Conservation (phyloP, 345 rosid genomes). For the Heritiera littoralis region DNA sequence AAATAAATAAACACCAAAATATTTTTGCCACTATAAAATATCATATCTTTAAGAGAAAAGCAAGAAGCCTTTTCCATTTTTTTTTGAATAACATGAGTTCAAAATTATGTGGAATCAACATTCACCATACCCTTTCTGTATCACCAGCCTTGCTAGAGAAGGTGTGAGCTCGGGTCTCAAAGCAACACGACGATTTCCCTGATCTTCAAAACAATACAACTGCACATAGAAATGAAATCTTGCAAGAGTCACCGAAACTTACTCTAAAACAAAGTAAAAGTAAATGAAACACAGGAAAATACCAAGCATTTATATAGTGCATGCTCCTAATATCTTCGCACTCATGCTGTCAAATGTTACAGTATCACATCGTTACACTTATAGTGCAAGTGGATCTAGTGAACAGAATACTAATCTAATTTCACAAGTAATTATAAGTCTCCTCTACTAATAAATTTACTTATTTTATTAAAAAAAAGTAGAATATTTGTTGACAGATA, state of each 20-base stretch:
- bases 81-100: conserved; percentile 7
- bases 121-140: conserved; percentile 80
- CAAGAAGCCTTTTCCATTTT: neutral
- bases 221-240: conserved; percentile 31
- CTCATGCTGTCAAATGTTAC: neutral
- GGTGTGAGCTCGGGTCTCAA: conserved; percentile 99
- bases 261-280: neutral
- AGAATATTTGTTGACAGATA: neutral
- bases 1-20: conserved; percentile 30
- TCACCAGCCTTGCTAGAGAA: conserved; percentile 88
- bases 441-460: neutral
- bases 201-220: conserved; percentile 94
- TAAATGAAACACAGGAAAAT: neutral
- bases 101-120: conserved; percentile 1
- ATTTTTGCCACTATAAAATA: neutral
- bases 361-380: neutral
- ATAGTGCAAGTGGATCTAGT: neutral
- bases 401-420: neutral
- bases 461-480: neutral
- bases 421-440: neutral
- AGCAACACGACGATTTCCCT: conserved; percentile 94
- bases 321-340: neutral
- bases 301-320: neutral
- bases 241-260: neutral
- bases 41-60: neutral